Base-by-base conservation (phyloP, 305 asterid species). In the Rubia balearica region DNA sequence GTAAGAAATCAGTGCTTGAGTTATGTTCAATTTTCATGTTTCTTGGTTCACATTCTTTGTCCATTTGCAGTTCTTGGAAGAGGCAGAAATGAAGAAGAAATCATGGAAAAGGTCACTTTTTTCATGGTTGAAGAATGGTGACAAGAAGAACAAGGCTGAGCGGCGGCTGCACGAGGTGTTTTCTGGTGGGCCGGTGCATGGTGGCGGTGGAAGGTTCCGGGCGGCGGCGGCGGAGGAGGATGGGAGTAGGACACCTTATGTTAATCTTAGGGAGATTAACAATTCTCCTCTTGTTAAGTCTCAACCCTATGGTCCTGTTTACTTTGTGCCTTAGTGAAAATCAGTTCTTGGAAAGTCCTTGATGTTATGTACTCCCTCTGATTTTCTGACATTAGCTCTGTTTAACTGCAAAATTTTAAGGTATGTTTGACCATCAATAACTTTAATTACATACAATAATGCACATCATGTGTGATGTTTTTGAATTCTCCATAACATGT, bases 241-340 rank as follows among this genome's bases (percentile, higher is more conserved):
- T 36, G 68, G 48, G 27, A 38, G 43, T 17, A 30, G 73, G 78
- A 75, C 81, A 69, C 87, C 96, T 0, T 91, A 89, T 69, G 74
- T 83, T 74, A 86, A 86, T 73, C 93, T 89, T 72, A 71, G 80
- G 56, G 75, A 80, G 74, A 71, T 75, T 63, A 80, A 73, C 53
- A 73, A 65, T 57, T 67, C 80, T 75, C 33, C 68, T 41, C 51
- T n/a, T 40, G 80, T 73, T 22, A 74, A 51, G 65, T 67, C 79
- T 82, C 89, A 77, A 65, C 80, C 87, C 55, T 87, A 82, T 75
- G 92, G 98, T 68, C 96, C 90, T 76, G 79, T 89, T 80, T 91
- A 88, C 73, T 73, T 86, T 76, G 98, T 91, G 16, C 85, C 96
- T 46, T 88, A 83, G 81, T 40, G 33, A 56, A n/a, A 53, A 53